These are phyloP conservation scores for Viola pubescens DNA, from an alignment of 441 rosid species.

Conservation along the genomic window DNA sequence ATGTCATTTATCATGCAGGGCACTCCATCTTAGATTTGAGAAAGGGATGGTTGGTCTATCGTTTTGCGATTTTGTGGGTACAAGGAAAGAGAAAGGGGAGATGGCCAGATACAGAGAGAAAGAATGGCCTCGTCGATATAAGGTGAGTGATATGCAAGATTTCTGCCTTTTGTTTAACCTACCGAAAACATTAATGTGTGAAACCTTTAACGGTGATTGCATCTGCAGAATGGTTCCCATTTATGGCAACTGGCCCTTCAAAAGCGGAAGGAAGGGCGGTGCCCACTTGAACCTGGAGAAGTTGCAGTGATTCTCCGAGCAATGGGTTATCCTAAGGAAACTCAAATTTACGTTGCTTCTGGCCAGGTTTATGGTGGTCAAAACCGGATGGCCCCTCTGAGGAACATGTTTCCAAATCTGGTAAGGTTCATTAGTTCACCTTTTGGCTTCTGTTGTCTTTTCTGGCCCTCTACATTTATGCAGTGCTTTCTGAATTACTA, in stretches of 20 bases:
- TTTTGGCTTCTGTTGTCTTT: slow-evolving; percentile 1
- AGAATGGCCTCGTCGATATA: slow-evolving; percentile 98
- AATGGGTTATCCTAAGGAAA: slow-evolving; percentile 96
- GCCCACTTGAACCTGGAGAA: slow-evolving; percentile 99
- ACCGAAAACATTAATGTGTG: not conserved
- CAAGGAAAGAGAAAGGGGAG: slow-evolving; percentile 89
- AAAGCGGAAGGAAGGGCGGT: slow-evolving; percentile 96
- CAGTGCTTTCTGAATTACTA: not conserved
- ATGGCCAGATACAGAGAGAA: slow-evolving; percentile 92
- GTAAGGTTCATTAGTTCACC: slow-evolving; percentile 26
- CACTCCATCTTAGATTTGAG: slow-evolving; percentile 98
- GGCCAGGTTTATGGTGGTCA: slow-evolving; percentile 99
- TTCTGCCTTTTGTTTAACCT: slow-evolving; percentile 10
- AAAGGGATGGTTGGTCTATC: slow-evolving; percentile 99
- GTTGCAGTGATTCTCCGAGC: slow-evolving; percentile 95
- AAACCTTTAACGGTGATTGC: slow-evolving; percentile 12
- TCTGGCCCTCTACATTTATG: slow-evolving; percentile 1
- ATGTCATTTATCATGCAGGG: slow-evolving; percentile 45
- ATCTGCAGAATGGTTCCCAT: slow-evolving; percentile 88
- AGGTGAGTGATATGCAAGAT: slow-evolving; percentile 37
- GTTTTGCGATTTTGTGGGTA: slow-evolving; percentile 93
- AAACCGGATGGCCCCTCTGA: slow-evolving; percentile 95
- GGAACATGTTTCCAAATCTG: slow-evolving; percentile 97
- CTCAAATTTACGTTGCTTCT: slow-evolving; percentile 98
- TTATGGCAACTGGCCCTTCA: slow-evolving; percentile 89